Evolutionary conservation across 2,329 filamentous ascomycete genomes (phyloP), one percentile per base, ranked within the genome.

Genomic region (Seiridium cupressi): DNA sequence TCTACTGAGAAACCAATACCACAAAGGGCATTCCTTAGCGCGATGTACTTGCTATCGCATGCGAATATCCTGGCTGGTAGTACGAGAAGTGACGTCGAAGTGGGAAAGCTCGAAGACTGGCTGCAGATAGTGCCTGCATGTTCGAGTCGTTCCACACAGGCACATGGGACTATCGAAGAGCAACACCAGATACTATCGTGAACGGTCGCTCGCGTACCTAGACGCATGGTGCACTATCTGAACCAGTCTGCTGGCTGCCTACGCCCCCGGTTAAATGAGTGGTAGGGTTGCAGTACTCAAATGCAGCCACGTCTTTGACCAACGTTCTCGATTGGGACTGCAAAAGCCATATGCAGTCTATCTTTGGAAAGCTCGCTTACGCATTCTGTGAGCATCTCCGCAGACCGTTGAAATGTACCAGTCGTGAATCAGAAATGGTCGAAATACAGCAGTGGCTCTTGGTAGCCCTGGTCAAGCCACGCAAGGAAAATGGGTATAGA

Each of bases 151-250:
- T 3, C 49, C 49, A 4, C 34, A 9, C 32, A 18, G 32, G n/a
- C 38, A 53, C 49, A 53, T 53, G 49, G 26, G n/a, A 53, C 49
- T 53, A 53, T 53, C 7, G 49, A 53, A 53, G 38, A 53, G 32
- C 7, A 42, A 42, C 38, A 53, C 49, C 31, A 53, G 18, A 53
- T n/a, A 53, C 10, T 35, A 53, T 53, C 49, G 49, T 38, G 32
- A 40, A 40, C 11, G 7, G 49, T 5, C 13, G 11, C 49, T n/a
- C 34, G 11, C 32, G 34, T 53, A 34, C 49, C 8, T 6, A 38
- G 9, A 35, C 8, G 3, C 49, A 18, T 5, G 8, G 49, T 31
- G 3, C 18, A 35, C 38, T 42, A 53, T n/a, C 4, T 11, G 49
- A 53, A 35, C 49, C 49, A 53, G 38, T 53, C 32, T 53, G 3